These are phyloP conservation scores for Calonectria honghensis DNA, from an alignment of 2,329 filamentous ascomycete species.

Conservation along the genomic window DNA sequence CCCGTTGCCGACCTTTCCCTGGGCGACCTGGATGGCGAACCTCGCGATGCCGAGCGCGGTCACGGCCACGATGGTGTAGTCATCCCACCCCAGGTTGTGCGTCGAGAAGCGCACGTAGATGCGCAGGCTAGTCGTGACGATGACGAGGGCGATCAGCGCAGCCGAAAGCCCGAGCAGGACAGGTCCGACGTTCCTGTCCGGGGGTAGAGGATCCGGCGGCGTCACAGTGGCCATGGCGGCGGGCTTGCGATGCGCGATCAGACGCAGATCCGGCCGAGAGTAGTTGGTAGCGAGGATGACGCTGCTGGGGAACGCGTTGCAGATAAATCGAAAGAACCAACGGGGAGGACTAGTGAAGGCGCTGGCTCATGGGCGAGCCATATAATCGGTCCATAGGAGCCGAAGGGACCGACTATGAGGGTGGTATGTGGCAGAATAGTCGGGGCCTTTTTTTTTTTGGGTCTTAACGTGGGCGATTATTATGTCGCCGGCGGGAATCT, in stretches of 20 bases:
- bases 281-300: not conserved
- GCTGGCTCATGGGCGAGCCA: no score
- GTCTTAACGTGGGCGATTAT: not conserved
- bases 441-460: not conserved
- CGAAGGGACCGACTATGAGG: not conserved
- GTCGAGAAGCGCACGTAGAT: conserved; percentile 56
- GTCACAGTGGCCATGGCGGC: conserved; percentile 41
- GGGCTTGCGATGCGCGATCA: not conserved
- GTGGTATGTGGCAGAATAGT: not conserved
- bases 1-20: conserved; percentile 61
- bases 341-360: not conserved
- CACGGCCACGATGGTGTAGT: conserved; percentile 59
- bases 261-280: not conserved
- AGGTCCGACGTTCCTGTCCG: conserved; percentile 59
- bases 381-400: not conserved
- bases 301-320: not conserved
- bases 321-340: not conserved
- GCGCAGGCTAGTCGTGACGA: conserved; percentile 58
- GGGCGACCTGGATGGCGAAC: conserved; percentile 58
- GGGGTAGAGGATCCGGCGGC: conserved; percentile 58
- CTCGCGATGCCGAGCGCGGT: conserved; percentile 57
- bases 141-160: conserved; percentile 57
- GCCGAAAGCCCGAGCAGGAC: conserved; percentile 58
- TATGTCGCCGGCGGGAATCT: not conserved
- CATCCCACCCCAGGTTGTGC: conserved; percentile 61